Percentiles rank a stretch among this genome's conserved stretches.
phyloP scores from a whole-genome alignment of 805 yeast genomes.

The Suhomyces canberraensis region DNA sequence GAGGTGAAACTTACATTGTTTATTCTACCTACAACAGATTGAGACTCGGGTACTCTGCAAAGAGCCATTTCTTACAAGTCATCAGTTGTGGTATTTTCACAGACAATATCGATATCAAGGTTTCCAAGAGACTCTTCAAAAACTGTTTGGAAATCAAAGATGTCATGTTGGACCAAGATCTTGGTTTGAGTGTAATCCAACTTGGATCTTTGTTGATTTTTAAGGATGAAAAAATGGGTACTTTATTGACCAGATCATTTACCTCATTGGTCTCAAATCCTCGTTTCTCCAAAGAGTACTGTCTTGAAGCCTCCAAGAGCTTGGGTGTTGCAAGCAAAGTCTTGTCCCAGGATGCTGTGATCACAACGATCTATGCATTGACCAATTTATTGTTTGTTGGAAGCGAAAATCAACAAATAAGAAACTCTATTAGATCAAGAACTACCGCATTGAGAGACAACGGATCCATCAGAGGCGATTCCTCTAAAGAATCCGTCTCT shows the following conservation, averaged over 20 bases:
- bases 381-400: slow-evolving; percentile 67
- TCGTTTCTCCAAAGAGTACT: slow-evolving; percentile 43
- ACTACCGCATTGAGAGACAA: slow-evolving; percentile 21
- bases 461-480: slow-evolving; percentile 9
- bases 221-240: slow-evolving; percentile 36
- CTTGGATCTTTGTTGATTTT: slow-evolving; percentile 54
- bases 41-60: slow-evolving; percentile 50
- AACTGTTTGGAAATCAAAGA: slow-evolving; percentile 50
- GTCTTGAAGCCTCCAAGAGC: slow-evolving; percentile 50
- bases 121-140: slow-evolving; percentile 45
- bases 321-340: slow-evolving; percentile 66
- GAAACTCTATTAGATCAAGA: slow-evolving; percentile 14
- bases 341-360: slow-evolving; percentile 75
- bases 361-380: slow-evolving; percentile 79
- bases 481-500: slow-evolving; percentile 3
- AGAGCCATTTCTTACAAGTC: slow-evolving; percentile 56
- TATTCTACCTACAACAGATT: slow-evolving; percentile 48
- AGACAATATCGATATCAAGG: slow-evolving; percentile 42
- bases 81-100: slow-evolving; percentile 53
- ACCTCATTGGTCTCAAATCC: slow-evolving; percentile 57
- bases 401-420: slow-evolving; percentile 33
- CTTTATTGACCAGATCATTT: slow-evolving; percentile 41
- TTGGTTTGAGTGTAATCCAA: slow-evolving; percentile 51
- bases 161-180: slow-evolving; percentile 49
- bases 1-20: slow-evolving; percentile 55